Percentiles rank a stretch among this genome's conserved stretches.
Evolutionary conservation across 2,329 filamentous ascomycete genomes (phyloP).

Genomic region (Aspergillus persii): DNA sequence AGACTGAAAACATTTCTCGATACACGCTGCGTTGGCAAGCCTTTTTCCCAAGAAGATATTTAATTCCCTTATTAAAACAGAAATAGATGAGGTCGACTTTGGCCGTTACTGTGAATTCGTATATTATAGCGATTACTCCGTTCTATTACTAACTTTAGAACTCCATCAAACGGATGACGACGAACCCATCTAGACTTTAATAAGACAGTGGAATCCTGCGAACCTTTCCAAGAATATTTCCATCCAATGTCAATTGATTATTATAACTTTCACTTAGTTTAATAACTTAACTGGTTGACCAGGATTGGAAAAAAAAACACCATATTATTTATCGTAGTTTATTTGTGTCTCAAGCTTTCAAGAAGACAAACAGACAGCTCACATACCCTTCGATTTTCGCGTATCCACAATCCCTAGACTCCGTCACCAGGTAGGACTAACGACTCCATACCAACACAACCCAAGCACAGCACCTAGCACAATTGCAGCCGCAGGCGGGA

Average conservation of each 20-base stretch:
- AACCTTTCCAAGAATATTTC: slow-evolving; percentile 10
- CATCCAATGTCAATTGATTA: slow-evolving; percentile 4
- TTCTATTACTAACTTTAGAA: slow-evolving; percentile 8
- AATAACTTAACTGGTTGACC: background rate
- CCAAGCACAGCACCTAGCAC: slow-evolving; percentile 49
- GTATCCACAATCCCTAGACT: background rate
- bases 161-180: slow-evolving; percentile 3
- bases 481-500: slow-evolving; percentile 46
- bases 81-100: slow-evolving; percentile 12
- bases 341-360: background rate
- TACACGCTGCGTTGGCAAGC: background rate
- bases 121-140: slow-evolving; percentile 16
- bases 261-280: slow-evolving; percentile 7
- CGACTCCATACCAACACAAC: slow-evolving; percentile 48
- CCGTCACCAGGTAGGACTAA: slow-evolving; percentile 20
- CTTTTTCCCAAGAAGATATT: background rate
- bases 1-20: slow-evolving; percentile 1
- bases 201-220: slow-evolving; percentile 6
- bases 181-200: slow-evolving; percentile 1
- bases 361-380: background rate
- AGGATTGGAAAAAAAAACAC: no score
- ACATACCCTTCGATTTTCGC: background rate
- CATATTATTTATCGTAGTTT: no score
- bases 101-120: slow-evolving; percentile 16
- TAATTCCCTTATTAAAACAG: background rate